A percentile compares a stretch with the other conserved stretches of the same genome.
Conservation (phyloP, 495 filamentous ascomycete species). For the Neurospora sublineolata region DNA sequence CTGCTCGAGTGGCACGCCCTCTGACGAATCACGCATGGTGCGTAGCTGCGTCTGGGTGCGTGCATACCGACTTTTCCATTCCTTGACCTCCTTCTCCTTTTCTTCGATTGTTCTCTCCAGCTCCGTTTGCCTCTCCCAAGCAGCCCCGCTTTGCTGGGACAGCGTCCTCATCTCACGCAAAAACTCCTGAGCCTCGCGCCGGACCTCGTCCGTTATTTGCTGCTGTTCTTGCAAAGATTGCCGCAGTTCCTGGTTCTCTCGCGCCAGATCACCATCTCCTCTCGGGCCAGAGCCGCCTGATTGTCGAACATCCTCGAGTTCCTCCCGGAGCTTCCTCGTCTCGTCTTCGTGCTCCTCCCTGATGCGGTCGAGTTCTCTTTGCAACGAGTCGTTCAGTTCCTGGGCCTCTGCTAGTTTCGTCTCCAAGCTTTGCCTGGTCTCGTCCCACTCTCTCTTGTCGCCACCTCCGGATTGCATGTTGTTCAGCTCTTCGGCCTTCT, state of each 20-base stretch:
- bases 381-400: slow-evolving; percentile 62
- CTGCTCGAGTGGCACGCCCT: slow-evolving; percentile 55
- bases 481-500: slow-evolving; percentile 38
- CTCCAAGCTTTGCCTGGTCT: slow-evolving; percentile 63
- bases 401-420: slow-evolving; percentile 66
- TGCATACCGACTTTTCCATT: slow-evolving; percentile 85
- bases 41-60: slow-evolving; percentile 77
- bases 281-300: slow-evolving; percentile 13
- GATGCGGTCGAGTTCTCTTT: slow-evolving; percentile 63
- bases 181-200: slow-evolving; percentile 71
- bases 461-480: slow-evolving; percentile 31
- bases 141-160: slow-evolving; percentile 64
- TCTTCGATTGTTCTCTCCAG: slow-evolving; percentile 58
- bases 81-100: slow-evolving; percentile 69
- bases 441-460: slow-evolving; percentile 60
- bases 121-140: slow-evolving; percentile 70
- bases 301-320: slow-evolving; percentile 46
- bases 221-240: slow-evolving; percentile 59
- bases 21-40: slow-evolving; percentile 66
- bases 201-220: slow-evolving; percentile 79
- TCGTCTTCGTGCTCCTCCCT: slow-evolving; percentile 53
- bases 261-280: slow-evolving; percentile 50
- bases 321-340: slow-evolving; percentile 50
- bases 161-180: slow-evolving; percentile 81
- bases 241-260: slow-evolving; percentile 63